Evolutionary conservation across 2,329 filamentous ascomycete species (phyloP).

Genomic region (Fusarium floridanum): DNA sequence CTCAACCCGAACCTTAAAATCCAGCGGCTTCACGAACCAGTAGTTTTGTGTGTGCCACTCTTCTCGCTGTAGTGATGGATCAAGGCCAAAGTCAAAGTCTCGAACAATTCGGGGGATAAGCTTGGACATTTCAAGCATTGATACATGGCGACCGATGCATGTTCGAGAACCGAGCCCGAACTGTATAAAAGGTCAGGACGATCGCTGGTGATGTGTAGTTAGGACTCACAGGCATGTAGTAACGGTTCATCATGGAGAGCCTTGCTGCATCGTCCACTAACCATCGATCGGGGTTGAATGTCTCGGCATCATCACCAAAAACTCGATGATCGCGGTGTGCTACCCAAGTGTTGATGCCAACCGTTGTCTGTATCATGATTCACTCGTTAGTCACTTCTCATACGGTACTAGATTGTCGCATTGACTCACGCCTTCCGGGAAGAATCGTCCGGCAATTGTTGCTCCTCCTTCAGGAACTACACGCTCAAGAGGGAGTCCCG

Average conservation of each 20-base stretch:
- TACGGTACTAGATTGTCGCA: no score
- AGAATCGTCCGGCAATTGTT: slow-evolving; percentile 30
- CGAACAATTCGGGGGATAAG: slow-evolving; percentile 36
- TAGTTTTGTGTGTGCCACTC: slow-evolving; percentile 29
- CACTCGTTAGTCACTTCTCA: background rate
- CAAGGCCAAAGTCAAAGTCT: slow-evolving; percentile 39
- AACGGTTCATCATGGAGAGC: slow-evolving; percentile 38
- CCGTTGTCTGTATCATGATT: slow-evolving; percentile 16
- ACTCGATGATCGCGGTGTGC: slow-evolving; percentile 33
- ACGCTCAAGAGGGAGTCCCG: slow-evolving; percentile 32
- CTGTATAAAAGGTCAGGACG: slow-evolving; percentile 17
- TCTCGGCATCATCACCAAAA: slow-evolving; percentile 34
- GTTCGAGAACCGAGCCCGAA: slow-evolving; percentile 42
- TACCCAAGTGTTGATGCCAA: slow-evolving; percentile 43
- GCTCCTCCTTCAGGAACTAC: slow-evolving; percentile 37
- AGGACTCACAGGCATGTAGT: slow-evolving; percentile 36
- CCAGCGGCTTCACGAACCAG: slow-evolving; percentile 36
- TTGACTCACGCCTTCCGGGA: slow-evolving; percentile 34
- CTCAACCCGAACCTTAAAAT: slow-evolving; percentile 23
- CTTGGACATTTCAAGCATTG: slow-evolving; percentile 44
- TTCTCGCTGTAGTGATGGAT: background rate
- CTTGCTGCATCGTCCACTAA: background rate
- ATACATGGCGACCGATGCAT: slow-evolving; percentile 42
- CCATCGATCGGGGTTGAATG: slow-evolving; percentile 38
- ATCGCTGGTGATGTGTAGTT: accelerated